Base-by-base conservation (phyloP, 257 asterid species). In the Solanum okadae region DNA sequence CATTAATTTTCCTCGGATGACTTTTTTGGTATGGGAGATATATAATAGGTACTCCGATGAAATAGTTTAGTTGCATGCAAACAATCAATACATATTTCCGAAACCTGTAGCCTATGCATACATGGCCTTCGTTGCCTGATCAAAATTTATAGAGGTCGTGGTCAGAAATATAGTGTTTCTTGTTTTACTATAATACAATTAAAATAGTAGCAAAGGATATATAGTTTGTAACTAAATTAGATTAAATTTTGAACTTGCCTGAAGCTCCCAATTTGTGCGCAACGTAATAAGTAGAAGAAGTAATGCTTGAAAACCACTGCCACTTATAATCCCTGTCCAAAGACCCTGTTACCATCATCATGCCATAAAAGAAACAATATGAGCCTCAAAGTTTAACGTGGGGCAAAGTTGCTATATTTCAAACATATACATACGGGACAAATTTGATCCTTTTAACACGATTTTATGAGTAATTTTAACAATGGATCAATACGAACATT, bases 251-350 rank as follows among this genome's bases (percentile, higher is more conserved):
- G 12, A 38, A 78, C 63, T 71, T 87, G 87, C 93, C 34, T 91
- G 87, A 75, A 89, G 59, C 29, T 91, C 89, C 93, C 93, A 91
- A 42, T 91, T 87, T 37, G 90, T 89, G 44, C 78, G 34, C 63
- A 83, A 14, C 38, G 90, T 84, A 40, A 89, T 86, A 22, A 68
- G 86, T 38, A 88, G 83, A 67, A 91, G 90, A 42, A 86, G 27
- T 22, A 86, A 37, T 10, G 91, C 90, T n/a, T 91, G 93, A 46
- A 89, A 29, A 34, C 89, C 81, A 86, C 93, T 89, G 12, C 91
- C 93, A 79, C 90, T 29, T 42, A 89, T 91, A 52, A 88, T 91
- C 70, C 93, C 93, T 42, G 76, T 89, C 91, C 93, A 91, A 52
- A 89, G 89, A 59, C 91, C 93, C 91, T 91, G 90, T 49, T 20